Evolutionary conservation across 2,329 filamentous ascomycete species (phyloP).

Genomic region (Dactylellina leptospora): DNA sequence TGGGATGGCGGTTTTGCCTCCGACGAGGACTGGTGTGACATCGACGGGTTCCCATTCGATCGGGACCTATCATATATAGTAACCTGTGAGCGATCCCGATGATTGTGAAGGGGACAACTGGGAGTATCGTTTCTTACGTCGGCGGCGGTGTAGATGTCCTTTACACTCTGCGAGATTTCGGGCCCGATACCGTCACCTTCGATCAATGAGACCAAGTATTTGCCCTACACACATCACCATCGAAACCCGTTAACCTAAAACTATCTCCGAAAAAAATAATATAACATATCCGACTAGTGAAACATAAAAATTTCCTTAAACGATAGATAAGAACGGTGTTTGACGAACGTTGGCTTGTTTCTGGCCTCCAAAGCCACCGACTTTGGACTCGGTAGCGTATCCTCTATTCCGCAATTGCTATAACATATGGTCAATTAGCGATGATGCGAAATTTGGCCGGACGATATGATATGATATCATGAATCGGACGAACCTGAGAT

Average conservation of each 20-base stretch:
- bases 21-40: constrained; percentile 89
- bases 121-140: constrained; percentile 68
- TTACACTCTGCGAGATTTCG: constrained; percentile 96
- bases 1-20: constrained; percentile 95
- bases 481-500: constrained; percentile 21
- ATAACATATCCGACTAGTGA: constrained; percentile 11
- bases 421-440: constrained; percentile 10
- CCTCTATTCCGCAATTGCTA: constrained; percentile 40
- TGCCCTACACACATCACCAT: constrained; percentile 71
- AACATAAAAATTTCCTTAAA: not conserved
- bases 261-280: not conserved
- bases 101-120: not conserved
- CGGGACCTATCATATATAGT: constrained; percentile 71
- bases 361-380: constrained; percentile 42
- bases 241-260: not conserved
- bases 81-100: not conserved
- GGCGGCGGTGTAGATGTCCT: constrained; percentile 97
- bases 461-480: constrained; percentile 1
- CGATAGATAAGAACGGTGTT: not conserved
- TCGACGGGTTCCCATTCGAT: constrained; percentile 98
- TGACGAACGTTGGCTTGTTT: constrained; percentile 47
- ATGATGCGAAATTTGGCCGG: not conserved
- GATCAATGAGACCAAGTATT: constrained; percentile 94
- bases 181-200: constrained; percentile 99
- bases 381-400: constrained; percentile 43